Base-by-base conservation (phyloP, 1,139 yeast genomes). In the Pichia norvegensis region DNA sequence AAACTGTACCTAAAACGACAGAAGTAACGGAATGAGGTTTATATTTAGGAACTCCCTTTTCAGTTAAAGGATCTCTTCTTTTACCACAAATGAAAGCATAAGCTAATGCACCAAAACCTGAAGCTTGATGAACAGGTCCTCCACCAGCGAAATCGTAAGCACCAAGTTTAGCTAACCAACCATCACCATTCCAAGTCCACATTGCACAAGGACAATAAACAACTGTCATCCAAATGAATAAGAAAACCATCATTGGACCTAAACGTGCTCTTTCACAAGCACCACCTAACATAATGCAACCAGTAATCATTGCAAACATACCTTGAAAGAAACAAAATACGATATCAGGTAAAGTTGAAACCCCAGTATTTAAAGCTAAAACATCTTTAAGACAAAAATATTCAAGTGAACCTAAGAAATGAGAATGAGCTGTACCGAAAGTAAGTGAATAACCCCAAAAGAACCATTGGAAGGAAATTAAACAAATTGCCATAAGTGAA, bases 181-280 rank as follows among this genome's bases (percentile, higher is more conserved):
- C 98, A 48, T 76, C 76, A 29, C 80, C 75, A 64, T 90, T 92
- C 97, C 97, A 92, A 27, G 95, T 85, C 97, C 97, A 90, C 71
- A 84, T 85, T 16, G 97, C 97, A 64, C 78, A 72, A 48, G 97
- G 97, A 65, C 95, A 84, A 73, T 92, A 92, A 42, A 92, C 97
- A 41, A 92, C 78, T n/a, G 97, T 88, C 68, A 87, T 78, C 97
- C 97, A 92, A 56, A 85, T 68, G 66, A 92, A 90, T 53, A 90
- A 71, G 71, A 85, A 92, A 31, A 92, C 78, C 92, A 92, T 85
- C 92, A 90, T 85, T 49, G 97, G 97, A 37, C 92, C 88, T 54
- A 90, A 76, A 59, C 97, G 76, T n/a, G 96, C 97, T 64, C 97
- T 80, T 69, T 92, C 98, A 65, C 95, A 87, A 42, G 96, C 96